Base-by-base conservation (phyloP, 495 filamentous ascomycete species). In the Penicillium daleae region DNA sequence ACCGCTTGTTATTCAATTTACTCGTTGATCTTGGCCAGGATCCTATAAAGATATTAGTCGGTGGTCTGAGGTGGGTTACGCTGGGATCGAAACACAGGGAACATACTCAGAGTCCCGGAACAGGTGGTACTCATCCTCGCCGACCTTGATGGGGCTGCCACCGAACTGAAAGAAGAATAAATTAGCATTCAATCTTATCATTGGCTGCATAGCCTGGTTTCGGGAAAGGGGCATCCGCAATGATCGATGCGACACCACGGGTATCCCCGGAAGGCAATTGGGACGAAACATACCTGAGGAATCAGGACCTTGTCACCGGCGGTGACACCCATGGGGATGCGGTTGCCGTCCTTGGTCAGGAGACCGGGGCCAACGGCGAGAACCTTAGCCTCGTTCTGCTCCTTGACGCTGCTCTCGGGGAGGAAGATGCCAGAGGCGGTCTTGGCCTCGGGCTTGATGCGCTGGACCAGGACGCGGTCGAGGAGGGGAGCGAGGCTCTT, bases 401-500 rank as follows among this genome's bases (percentile, higher is more conserved):
- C 95, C 87, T 99, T 97, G 67, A 97, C 92, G 74, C 87, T 90
- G 74, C 87, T 92, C 84, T 99, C 96, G 62, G 95, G 95, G 65
- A 99, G 91, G 86, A 93, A 97, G 84, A 99, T 94, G 68, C 95
- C 95, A 68, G 87, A 86, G 66, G 95, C 92, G 32, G 95, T 99
- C 85, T 97, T 97, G 69, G 92, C 72, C 79, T 98, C 96, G 71
- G 94, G 90, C 82, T 98, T 98, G 83, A 97, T 83, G 78, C 95
- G 91, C 88, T 99, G 95, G 68, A 99, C 92, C 61, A 99, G 87
- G 67, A 99, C 92, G 75, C 95, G 95, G 89, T 99, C 95, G 78
- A 99, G 87, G 70, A 99, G 94, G 59, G 95, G 95, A 44, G 89
- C 90, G 72, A 99, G 92, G 76, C 88, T 89, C 82, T 92, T 96